These are phyloP conservation scores for Aeschynomene evenia DNA, from an alignment of 306 rosid species.

Conservation along the genomic window DNA sequence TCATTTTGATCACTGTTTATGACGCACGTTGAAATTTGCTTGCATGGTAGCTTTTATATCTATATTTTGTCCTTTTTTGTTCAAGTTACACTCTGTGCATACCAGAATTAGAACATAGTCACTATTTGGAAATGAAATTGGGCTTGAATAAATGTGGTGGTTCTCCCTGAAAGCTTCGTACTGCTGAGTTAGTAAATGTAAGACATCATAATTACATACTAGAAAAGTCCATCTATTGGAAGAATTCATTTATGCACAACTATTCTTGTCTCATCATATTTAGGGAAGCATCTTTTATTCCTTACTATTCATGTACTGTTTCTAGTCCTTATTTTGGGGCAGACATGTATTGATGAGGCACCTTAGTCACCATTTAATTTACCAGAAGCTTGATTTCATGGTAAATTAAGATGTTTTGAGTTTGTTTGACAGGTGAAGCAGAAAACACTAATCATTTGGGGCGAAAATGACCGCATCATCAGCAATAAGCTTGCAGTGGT, in stretches of 20 bases:
- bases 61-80: neutral
- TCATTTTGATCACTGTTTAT: neutral
- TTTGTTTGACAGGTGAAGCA: conserved; percentile 71
- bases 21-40: neutral
- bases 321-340: conserved; percentile 16
- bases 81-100: neutral
- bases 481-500: conserved; percentile 88
- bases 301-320: neutral
- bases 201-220: neutral
- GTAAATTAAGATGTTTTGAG: neutral
- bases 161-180: conserved; percentile 10
- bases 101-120: neutral
- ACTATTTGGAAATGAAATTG: neutral
- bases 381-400: neutral
- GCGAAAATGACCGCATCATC: conserved; percentile 83
- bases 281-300: neutral
- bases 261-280: conserved; percentile 8
- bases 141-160: neutral
- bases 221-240: neutral
- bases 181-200: neutral
- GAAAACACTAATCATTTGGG: conserved; percentile 89
- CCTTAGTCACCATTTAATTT: neutral
- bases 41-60: neutral
- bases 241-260: conserved; percentile 12
- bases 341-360: neutral